A percentile compares a stretch with the other conserved stretches of the same genome.
Conservation (phyloP, 2,329 filamentous ascomycete species). For the Trichoderma afroharzianum region DNA sequence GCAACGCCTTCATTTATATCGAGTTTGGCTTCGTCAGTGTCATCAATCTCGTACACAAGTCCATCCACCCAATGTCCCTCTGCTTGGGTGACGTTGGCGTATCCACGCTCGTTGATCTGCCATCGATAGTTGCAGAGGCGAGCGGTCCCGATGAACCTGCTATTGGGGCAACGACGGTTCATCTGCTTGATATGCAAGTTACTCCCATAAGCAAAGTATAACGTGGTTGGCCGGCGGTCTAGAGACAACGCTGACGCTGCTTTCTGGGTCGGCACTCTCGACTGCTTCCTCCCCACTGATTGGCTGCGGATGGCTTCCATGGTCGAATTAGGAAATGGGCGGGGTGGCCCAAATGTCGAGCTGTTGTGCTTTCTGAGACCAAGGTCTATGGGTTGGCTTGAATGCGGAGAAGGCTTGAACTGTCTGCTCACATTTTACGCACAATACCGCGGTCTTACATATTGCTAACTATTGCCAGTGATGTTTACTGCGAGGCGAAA, state of each 20-base stretch:
- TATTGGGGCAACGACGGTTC: slow-evolving; percentile 41
- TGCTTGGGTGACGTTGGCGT: slow-evolving; percentile 39
- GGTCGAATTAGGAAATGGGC: slow-evolving; percentile 4
- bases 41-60: slow-evolving; percentile 39
- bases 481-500: not conserved
- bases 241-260: slow-evolving; percentile 20
- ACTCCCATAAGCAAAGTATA: slow-evolving; percentile 47
- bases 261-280: slow-evolving; percentile 15
- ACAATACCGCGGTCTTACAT: slow-evolving; percentile 7
- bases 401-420: not conserved
- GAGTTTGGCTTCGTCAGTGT: slow-evolving; percentile 36
- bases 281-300: slow-evolving; percentile 6
- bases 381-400: not conserved
- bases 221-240: slow-evolving; percentile 26
- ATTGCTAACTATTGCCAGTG: not conserved
- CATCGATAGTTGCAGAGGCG: slow-evolving; percentile 39
- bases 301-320: slow-evolving; percentile 10
- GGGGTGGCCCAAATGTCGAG: not conserved
- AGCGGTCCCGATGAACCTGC: slow-evolving; percentile 37
- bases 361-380: not conserved
- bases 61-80: slow-evolving; percentile 38
- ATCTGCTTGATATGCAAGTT: slow-evolving; percentile 45
- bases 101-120: slow-evolving; percentile 47
- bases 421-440: not conserved
- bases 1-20: slow-evolving; percentile 41